Evolutionary conservation across 2,329 filamentous ascomycete species (phyloP).

Genomic region (Meredithiella fracta): DNA sequence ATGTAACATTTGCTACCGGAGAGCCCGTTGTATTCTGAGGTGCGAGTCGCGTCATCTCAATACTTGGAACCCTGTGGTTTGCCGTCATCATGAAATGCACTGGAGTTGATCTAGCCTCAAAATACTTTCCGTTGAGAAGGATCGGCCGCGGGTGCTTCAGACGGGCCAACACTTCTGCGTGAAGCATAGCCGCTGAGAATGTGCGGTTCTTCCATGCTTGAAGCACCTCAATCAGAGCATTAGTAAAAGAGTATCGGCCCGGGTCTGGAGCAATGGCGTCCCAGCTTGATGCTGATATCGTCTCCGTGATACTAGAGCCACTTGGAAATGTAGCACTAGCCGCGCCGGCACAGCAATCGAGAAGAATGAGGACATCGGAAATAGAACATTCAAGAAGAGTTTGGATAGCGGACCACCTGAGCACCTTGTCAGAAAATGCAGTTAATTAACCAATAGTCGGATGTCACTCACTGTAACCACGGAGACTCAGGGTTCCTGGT

Average conservation of each 20-base stretch:
- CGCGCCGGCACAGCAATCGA: constrained; percentile 44
- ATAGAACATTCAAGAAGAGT: constrained; percentile 39
- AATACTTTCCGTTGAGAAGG: constrained; percentile 39
- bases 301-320: constrained; percentile 40
- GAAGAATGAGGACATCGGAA: constrained; percentile 40
- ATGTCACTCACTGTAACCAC: constrained; percentile 38
- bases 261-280: constrained; percentile 44
- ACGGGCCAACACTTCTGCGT: constrained; percentile 42
- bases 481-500: constrained; percentile 35
- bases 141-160: constrained; percentile 43
- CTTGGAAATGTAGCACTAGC: constrained; percentile 43
- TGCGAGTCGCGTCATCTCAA: constrained; percentile 30
- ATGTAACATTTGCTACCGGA: not conserved
- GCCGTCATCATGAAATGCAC: constrained; percentile 49
- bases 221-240: constrained; percentile 41
- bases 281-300: constrained; percentile 46
- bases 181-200: constrained; percentile 44
- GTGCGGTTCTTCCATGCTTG: constrained; percentile 38
- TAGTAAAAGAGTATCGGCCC: constrained; percentile 43
- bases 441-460: too few relatives aligned
- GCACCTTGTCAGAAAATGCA: constrained; percentile 3
- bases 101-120: constrained; percentile 41
- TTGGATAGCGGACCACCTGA: constrained; percentile 43
- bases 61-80: constrained; percentile 41
- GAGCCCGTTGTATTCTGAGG: constrained; percentile 18